Conservation (phyloP, 2,329 filamentous ascomycete species). For the Davidsoniella eucalypti region DNA sequence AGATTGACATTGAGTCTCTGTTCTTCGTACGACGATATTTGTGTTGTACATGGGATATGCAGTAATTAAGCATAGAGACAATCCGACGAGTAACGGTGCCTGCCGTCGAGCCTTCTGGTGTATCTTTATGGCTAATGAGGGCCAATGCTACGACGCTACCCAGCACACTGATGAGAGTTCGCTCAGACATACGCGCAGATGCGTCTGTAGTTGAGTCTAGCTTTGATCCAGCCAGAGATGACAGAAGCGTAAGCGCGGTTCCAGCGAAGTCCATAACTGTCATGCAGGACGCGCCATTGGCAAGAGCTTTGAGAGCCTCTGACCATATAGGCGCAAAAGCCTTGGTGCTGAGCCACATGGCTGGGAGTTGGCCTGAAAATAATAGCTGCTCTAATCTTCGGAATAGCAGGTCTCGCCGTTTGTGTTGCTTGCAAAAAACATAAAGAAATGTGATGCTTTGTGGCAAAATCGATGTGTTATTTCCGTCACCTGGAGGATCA, state of each 20-base stretch:
- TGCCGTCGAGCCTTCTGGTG: not conserved
- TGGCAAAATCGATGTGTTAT: slow-evolving; percentile 1
- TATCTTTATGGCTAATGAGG: slow-evolving; percentile 1
- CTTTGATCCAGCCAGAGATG: not conserved
- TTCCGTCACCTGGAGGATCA: slow-evolving; percentile 1
- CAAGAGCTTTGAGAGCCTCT: slow-evolving; percentile 6
- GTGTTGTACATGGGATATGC: not conserved
- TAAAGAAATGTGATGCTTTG: slow-evolving; percentile 1
- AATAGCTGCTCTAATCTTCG: slow-evolving; percentile 8
- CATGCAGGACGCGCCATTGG: not conserved
- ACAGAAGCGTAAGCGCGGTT: slow-evolving; percentile 7
- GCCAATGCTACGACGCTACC: slow-evolving; percentile 6
- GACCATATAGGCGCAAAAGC: slow-evolving; percentile 12
- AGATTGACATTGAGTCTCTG: slow-evolving; percentile 6
- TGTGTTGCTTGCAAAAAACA: slow-evolving; percentile 10
- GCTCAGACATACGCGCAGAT: slow-evolving; percentile 4
- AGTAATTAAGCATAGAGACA: slow-evolving; percentile 6
- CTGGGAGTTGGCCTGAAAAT: slow-evolving; percentile 6
- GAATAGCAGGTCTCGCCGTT: slow-evolving; percentile 9
- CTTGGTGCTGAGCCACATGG: slow-evolving; percentile 12
- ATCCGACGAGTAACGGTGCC: slow-evolving; percentile 7
- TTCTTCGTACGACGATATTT: slow-evolving; percentile 5
- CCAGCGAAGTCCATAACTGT: slow-evolving; percentile 12
- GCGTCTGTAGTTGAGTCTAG: not conserved
- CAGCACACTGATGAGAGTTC: slow-evolving; percentile 10